phyloP scores from a whole-genome alignment of 2,329 filamentous ascomycete genomes.

The Hypoxylon sp. region DNA sequence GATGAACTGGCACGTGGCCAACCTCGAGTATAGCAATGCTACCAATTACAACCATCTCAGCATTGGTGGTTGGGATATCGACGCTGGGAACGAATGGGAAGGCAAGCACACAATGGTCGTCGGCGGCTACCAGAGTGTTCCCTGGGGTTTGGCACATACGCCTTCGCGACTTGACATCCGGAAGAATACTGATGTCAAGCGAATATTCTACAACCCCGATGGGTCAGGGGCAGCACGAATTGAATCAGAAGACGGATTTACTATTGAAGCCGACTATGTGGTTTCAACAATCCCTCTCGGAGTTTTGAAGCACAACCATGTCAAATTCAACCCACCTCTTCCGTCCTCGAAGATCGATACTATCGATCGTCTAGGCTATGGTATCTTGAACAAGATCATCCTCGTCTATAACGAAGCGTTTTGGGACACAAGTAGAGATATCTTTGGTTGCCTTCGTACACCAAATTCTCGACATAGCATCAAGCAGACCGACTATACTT shows the following conservation, averaged over 20 bases:
- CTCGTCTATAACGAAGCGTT: conserved; percentile 89
- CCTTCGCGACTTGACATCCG: conserved; percentile 81
- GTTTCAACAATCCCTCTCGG: conserved; percentile 90
- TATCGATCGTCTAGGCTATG: conserved; percentile 87
- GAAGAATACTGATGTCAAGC: conserved; percentile 75
- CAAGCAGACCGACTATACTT: conserved; percentile 79
- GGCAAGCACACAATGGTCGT: conserved; percentile 92
- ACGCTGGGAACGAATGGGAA: conserved; percentile 97
- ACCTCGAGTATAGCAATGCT: conserved; percentile 97
- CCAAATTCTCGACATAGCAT: conserved; percentile 75
- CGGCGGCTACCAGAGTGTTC: conserved; percentile 92
- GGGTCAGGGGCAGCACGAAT: conserved; percentile 64
- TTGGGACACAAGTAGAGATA: conserved; percentile 89
- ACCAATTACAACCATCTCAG: conserved; percentile 87
- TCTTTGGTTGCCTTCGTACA: conserved; percentile 89
- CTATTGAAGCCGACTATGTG: conserved; percentile 86
- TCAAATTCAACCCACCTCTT: conserved; percentile 90
- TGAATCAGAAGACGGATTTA: conserved; percentile 79
- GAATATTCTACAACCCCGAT: conserved; percentile 70
- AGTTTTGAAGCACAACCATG: conserved; percentile 82
- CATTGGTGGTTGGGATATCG: conserved; percentile 93
- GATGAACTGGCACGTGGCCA: conserved; percentile 98
- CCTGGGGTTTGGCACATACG: conserved; percentile 82
- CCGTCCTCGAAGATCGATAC: conserved; percentile 85
- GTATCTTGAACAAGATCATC: conserved; percentile 93